Conservation (phyloP, 306 rosid genomes). For the Delonix regia region DNA sequence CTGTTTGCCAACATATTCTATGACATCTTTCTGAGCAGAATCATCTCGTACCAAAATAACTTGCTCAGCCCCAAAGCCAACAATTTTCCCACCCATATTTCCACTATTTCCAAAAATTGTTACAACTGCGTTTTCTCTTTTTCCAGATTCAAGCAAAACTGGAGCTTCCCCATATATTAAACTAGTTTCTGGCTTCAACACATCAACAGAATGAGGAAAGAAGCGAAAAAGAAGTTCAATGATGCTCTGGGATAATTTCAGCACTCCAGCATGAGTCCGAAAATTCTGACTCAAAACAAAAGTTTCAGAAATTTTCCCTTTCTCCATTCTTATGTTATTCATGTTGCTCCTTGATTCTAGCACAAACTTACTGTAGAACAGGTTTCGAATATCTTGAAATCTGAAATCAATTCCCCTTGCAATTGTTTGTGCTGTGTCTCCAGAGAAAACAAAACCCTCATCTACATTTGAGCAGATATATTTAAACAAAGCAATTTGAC, state of each 20-base stretch:
- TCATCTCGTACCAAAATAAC: conserved; percentile 76
- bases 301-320: conserved; percentile 53
- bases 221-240: conserved; percentile 61
- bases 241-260: conserved; percentile 62
- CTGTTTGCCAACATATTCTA: conserved; percentile 45
- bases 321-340: conserved; percentile 37
- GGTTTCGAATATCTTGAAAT: conserved; percentile 61
- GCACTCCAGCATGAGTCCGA: conserved; percentile 57
- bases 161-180: conserved; percentile 60
- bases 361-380: conserved; percentile 61
- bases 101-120: conserved; percentile 54
- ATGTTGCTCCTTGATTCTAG: conserved; percentile 29
- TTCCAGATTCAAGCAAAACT: conserved; percentile 39
- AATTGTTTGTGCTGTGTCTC: conserved; percentile 75
- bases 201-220: conserved; percentile 62
- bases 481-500: conserved; percentile 65
- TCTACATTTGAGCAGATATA: conserved; percentile 65
- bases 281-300: conserved; percentile 62
- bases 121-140: conserved; percentile 47
- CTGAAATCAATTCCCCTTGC: conserved; percentile 77
- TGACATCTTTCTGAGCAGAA: conserved; percentile 34
- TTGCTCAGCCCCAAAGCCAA: conserved; percentile 56
- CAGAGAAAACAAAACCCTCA: conserved; percentile 80
- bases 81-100: conserved; percentile 28
- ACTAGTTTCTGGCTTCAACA: conserved; percentile 62